phyloP scores from a whole-genome alignment of 805 yeast genomes.

The Wickerhamiella lipophila region DNA sequence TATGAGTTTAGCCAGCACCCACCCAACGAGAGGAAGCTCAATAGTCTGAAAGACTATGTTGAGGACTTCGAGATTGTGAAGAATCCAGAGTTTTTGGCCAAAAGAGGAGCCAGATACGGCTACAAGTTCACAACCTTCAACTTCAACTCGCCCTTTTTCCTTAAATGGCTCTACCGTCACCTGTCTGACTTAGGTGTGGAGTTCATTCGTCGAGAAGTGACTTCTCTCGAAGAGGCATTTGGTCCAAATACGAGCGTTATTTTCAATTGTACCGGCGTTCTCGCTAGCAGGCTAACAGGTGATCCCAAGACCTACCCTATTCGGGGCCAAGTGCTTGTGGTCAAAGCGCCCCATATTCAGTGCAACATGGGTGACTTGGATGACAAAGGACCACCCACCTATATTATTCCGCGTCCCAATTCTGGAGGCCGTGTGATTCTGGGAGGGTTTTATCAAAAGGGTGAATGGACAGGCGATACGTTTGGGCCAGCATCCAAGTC shows the following conservation, averaged over 20 bases:
- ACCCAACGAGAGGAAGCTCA: slow-evolving; percentile 38
- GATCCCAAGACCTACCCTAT: slow-evolving; percentile 56
- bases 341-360: slow-evolving; percentile 54
- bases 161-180: slow-evolving; percentile 36
- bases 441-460: slow-evolving; percentile 62
- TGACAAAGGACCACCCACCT: slow-evolving; percentile 36
- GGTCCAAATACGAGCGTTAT: slow-evolving; percentile 33
- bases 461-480: slow-evolving; percentile 51
- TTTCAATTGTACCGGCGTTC: slow-evolving; percentile 69
- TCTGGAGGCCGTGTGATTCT: slow-evolving; percentile 54
- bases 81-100: slow-evolving; percentile 33
- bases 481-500: slow-evolving; percentile 45
- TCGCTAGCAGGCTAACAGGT: slow-evolving; percentile 52
- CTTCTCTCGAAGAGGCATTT: slow-evolving; percentile 45
- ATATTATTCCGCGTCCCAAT: slow-evolving; percentile 58
- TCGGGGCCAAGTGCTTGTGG: slow-evolving; percentile 67
- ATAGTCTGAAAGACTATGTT: slow-evolving; percentile 38
- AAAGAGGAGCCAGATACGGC: slow-evolving; percentile 42
- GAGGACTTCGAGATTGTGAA: slow-evolving; percentile 34
- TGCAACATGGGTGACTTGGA: slow-evolving; percentile 34
- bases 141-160: slow-evolving; percentile 57
- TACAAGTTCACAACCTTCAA: slow-evolving; percentile 48
- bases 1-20: slow-evolving; percentile 45
- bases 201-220: slow-evolving; percentile 36
- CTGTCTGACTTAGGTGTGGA: slow-evolving; percentile 39